Percentiles rank a stretch among this genome's conserved stretches.
phyloP scores from a whole-genome alignment of 306 rosid genomes.

The Quercus parvula region DNA sequence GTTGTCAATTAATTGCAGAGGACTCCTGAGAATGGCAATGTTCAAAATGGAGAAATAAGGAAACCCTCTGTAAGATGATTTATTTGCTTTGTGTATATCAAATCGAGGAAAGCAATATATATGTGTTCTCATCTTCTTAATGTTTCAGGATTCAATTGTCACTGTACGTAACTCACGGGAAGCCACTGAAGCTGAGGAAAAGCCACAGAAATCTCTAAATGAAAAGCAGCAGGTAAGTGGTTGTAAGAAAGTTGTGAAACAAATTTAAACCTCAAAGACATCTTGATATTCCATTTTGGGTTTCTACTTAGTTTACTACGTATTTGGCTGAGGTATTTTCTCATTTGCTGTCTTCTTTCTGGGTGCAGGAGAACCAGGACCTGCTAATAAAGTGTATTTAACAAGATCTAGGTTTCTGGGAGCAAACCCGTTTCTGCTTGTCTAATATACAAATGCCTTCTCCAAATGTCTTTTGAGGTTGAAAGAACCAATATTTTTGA shows the following conservation, averaged over 20 bases:
- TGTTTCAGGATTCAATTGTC: constrained; percentile 71
- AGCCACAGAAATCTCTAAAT: constrained; percentile 94
- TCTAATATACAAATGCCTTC: constrained; percentile 94
- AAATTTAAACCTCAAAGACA: constrained; percentile 19
- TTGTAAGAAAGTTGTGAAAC: constrained; percentile 10
- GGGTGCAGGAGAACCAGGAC: constrained; percentile 95
- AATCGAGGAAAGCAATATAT: background rate
- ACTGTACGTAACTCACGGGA: constrained; percentile 72
- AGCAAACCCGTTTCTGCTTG: constrained; percentile 94
- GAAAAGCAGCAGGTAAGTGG: constrained; percentile 92
- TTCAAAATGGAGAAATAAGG: constrained; percentile 72
- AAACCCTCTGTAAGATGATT: constrained; percentile 49
- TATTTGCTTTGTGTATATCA: constrained; percentile 20
- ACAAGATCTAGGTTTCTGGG: constrained; percentile 92
- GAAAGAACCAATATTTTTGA: constrained; percentile 97
- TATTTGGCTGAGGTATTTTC: background rate
- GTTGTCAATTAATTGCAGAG: too few species aligned
- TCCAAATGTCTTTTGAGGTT: constrained; percentile 89
- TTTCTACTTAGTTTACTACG: background rate
- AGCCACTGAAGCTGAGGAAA: constrained; percentile 87
- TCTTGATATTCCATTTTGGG: constrained; percentile 16
- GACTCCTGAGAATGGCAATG: constrained; percentile 37
- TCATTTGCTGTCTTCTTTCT: constrained; percentile 21
- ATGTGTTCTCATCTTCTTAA: too few species aligned
- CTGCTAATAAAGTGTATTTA: constrained; percentile 77